Evolutionary conservation across 768 basidiomycete species (phyloP).

Genomic region (Pleurotus ostreatus): DNA sequence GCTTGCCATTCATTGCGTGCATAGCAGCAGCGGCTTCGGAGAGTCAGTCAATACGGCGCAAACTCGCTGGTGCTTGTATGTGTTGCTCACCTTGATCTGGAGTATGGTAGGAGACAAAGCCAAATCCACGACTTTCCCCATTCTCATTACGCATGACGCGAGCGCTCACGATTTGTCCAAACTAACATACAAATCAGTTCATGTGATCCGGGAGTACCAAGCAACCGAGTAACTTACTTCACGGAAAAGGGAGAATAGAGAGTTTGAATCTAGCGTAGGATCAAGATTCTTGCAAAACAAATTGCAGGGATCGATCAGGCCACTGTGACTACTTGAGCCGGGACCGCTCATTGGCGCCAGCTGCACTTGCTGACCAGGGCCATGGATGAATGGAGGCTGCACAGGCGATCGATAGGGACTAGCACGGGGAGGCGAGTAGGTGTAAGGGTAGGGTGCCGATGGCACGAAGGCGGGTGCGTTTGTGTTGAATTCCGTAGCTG

Average conservation of each 20-base stretch:
- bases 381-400: slow-evolving; percentile 66
- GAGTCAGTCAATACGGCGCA: slow-evolving; percentile 7
- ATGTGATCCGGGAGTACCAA: slow-evolving; percentile 16
- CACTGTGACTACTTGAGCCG: slow-evolving; percentile 80
- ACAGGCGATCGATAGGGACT: slow-evolving; percentile 45
- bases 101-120: slow-evolving; percentile 84
- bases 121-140: slow-evolving; percentile 83
- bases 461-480: slow-evolving; percentile 78
- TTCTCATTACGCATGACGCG: slow-evolving; percentile 88
- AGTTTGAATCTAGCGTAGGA: slow-evolving; percentile 80
- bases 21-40: slow-evolving; percentile 64
- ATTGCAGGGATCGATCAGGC: slow-evolving; percentile 88
- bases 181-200: slow-evolving; percentile 39
- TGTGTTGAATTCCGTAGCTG: slow-evolving; percentile 62
- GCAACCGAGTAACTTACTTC: slow-evolving; percentile 35
- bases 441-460: slow-evolving; percentile 60
- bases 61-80: neutral
- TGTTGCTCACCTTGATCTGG: slow-evolving; percentile 67
- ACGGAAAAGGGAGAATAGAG: slow-evolving; percentile 78
- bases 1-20: slow-evolving; percentile 75
- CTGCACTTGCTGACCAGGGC: slow-evolving; percentile 89
- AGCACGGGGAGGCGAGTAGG: slow-evolving; percentile 71
- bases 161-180: slow-evolving; percentile 88
- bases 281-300: slow-evolving; percentile 92
- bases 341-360: slow-evolving; percentile 70